These are phyloP conservation scores for Fusarium paranaense DNA, from an alignment of 2,329 filamentous ascomycete species.

Conservation along the genomic window DNA sequence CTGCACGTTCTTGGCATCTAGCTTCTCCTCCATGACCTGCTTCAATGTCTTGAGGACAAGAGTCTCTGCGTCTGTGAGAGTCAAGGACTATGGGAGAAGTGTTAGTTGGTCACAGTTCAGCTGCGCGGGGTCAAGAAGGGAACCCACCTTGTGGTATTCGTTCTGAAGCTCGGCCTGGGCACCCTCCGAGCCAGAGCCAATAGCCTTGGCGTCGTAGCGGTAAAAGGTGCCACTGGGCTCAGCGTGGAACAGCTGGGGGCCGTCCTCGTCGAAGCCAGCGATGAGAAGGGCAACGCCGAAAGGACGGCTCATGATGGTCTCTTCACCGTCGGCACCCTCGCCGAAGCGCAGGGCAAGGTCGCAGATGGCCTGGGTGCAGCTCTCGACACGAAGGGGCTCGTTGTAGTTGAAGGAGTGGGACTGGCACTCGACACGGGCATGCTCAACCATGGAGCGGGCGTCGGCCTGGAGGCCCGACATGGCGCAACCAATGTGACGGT, in stretches of 20 bases:
- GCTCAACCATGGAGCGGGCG: constrained; percentile 97
- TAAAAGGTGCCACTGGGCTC: constrained; percentile 99
- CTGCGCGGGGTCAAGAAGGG: background rate
- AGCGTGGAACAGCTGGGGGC: constrained; percentile 95
- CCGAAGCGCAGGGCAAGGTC: constrained; percentile 96
- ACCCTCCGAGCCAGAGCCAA: constrained; percentile 96
- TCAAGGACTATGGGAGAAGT: constrained; percentile 73
- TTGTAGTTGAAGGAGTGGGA: constrained; percentile 98
- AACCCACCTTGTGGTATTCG: constrained; percentile 88
- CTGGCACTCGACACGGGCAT: constrained; percentile 97
- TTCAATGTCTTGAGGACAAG: constrained; percentile 97
- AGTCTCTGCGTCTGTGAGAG: constrained; percentile 91
- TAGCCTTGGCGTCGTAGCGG: constrained; percentile 98
- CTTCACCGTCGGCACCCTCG: constrained; percentile 96
- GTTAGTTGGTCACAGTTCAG: constrained; percentile 5
- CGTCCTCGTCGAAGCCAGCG: constrained; percentile 96
- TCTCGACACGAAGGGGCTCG: constrained; percentile 94
- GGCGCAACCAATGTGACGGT: constrained; percentile 97
- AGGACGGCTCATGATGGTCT: constrained; percentile 97
- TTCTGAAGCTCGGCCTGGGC: constrained; percentile 98
- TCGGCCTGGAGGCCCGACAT: constrained; percentile 99
- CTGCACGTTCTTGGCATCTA: constrained; percentile 98
- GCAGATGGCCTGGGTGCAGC: constrained; percentile 98
- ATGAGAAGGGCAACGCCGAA: constrained; percentile 98
- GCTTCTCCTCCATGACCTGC: constrained; percentile 99